Evolutionary conservation across 2,329 filamentous ascomycete species (phyloP).

Genomic region (Xylariaceae sp.): DNA sequence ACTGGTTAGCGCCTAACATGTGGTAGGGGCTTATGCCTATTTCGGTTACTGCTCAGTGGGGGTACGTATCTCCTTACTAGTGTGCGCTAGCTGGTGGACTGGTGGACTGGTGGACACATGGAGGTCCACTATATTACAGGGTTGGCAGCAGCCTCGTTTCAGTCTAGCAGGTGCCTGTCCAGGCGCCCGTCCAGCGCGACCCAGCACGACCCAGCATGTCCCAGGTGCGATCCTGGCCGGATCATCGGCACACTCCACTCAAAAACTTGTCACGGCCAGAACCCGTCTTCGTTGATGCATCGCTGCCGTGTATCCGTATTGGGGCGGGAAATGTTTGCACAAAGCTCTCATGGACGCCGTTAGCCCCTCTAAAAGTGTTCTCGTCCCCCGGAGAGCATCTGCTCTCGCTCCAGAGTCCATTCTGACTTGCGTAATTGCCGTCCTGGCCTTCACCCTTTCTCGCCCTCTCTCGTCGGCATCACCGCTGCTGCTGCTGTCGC

Average conservation of each 20-base stretch:
- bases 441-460: background rate
- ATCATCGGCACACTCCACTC: constrained; percentile 19
- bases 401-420: constrained; percentile 3
- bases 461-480: constrained; percentile 3
- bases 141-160: background rate
- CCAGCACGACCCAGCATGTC: background rate
- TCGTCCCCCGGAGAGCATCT: constrained; percentile 11
- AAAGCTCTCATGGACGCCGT: constrained; percentile 20
- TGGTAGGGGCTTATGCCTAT: background rate
- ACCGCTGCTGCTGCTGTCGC: background rate
- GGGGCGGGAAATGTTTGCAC: constrained; percentile 19
- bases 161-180: background rate
- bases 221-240: constrained; percentile 15
- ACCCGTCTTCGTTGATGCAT: constrained; percentile 16
- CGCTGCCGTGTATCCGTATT: constrained; percentile 21
- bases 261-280: constrained; percentile 19
- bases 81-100: background rate
- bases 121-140: background rate
- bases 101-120: background rate
- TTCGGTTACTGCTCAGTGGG: background rate
- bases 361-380: constrained; percentile 14
- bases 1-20: background rate
- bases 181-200: background rate
- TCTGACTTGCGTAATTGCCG: background rate
- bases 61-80: background rate